Percentiles rank a stretch among this genome's conserved stretches.
Conservation (phyloP, 805 yeast species). For the Candida oleophila region DNA sequence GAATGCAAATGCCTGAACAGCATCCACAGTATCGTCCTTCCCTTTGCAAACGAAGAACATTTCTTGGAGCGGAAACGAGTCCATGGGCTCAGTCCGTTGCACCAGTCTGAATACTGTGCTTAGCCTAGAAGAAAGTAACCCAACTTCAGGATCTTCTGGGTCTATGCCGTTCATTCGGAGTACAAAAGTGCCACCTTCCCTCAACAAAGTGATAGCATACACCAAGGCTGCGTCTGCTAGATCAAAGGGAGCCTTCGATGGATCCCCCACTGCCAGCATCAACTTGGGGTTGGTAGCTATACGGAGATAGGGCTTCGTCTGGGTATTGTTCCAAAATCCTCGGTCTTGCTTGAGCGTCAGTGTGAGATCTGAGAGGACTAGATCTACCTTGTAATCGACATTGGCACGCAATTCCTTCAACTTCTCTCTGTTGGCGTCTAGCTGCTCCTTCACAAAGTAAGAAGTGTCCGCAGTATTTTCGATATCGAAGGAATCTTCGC, state of each 20-base stretch:
- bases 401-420: neutral
- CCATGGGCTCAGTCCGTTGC: slow-evolving; percentile 14
- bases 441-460: slow-evolving; percentile 10
- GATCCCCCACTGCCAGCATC: slow-evolving; percentile 22
- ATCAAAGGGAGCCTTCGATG: slow-evolving; percentile 31
- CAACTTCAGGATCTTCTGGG: slow-evolving; percentile 27
- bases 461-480: slow-evolving; percentile 31
- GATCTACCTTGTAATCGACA: slow-evolving; percentile 30
- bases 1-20: neutral
- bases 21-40: slow-evolving; percentile 16
- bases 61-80: slow-evolving; percentile 13
- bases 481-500: slow-evolving; percentile 6
- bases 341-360: slow-evolving; percentile 32
- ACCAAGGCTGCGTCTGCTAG: slow-evolving; percentile 40
- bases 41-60: slow-evolving; percentile 27
- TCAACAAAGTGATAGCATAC: slow-evolving; percentile 26
- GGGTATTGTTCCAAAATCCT: slow-evolving; percentile 39
- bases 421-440: neutral
- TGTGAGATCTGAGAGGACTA: slow-evolving; percentile 35
- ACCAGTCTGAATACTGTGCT: slow-evolving; percentile 26
- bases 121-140: slow-evolving; percentile 22
- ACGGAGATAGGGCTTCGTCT: slow-evolving; percentile 33
- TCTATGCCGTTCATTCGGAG: slow-evolving; percentile 26
- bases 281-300: slow-evolving; percentile 23
- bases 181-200: slow-evolving; percentile 30